Percentiles rank a stretch among this genome's conserved stretches.
phyloP scores from a whole-genome alignment of 2,329 filamentous ascomycete species.

The Gaeumannomyces tritici region DNA sequence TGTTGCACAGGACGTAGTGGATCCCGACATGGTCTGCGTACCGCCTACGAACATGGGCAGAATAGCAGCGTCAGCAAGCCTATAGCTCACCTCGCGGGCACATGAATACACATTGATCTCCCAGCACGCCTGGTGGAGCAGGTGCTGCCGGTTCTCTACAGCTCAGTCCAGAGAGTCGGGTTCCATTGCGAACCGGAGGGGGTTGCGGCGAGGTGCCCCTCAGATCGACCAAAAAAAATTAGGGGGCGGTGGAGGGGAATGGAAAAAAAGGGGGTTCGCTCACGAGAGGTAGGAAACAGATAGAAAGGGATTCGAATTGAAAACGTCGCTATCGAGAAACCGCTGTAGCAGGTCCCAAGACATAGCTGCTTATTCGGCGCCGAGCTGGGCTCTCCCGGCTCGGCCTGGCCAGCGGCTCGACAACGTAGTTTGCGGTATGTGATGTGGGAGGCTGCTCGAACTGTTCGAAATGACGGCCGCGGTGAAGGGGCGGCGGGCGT shows the following conservation, averaged over 20 bases:
- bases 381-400: too few relatives aligned
- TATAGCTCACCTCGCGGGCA: neutral
- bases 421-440: too few relatives aligned
- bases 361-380: conserved; percentile 28
- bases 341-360: conserved; percentile 83
- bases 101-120: neutral
- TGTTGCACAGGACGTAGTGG: conserved; percentile 80
- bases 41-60: conserved; percentile 43
- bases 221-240: neutral
- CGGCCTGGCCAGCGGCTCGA: too few relatives aligned
- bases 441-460: too few relatives aligned
- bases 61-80: neutral
- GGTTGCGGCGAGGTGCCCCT: neutral
- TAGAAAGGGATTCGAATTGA: conserved; percentile 83
- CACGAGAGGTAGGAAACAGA: conserved; percentile 83
- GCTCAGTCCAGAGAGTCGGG: neutral
- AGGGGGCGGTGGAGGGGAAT: conserved; percentile 4
- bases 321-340: conserved; percentile 89
- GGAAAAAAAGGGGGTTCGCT: conserved; percentile 26
- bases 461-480: too few relatives aligned
- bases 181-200: neutral
- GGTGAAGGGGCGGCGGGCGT: too few relatives aligned
- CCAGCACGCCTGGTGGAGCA: neutral
- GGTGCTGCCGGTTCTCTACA: neutral
- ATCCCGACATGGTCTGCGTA: conserved; percentile 87